Conservation (phyloP, 805 yeast genomes). For the Candida glaebosa region DNA sequence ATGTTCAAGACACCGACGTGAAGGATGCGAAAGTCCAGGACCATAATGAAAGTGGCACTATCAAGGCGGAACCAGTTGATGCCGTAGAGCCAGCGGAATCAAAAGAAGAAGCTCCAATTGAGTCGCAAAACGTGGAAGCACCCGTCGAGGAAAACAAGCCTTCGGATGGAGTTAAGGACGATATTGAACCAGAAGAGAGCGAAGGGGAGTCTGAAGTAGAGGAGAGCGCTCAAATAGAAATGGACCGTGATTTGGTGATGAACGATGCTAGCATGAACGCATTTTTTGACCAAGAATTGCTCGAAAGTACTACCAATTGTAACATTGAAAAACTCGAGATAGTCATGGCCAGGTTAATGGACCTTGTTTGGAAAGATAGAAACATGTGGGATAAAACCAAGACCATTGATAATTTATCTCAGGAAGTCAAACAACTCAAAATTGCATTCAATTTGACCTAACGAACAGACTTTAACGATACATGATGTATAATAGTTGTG, state of each 20-base stretch:
- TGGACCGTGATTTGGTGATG: conserved; percentile 50
- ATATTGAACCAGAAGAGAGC: neutral
- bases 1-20: neutral
- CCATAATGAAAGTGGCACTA: neutral
- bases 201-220: conserved; percentile 36
- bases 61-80: neutral
- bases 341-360: conserved; percentile 63
- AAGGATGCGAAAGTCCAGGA: neutral
- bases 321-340: conserved; percentile 37
- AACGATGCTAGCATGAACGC: conserved; percentile 14
- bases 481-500: neutral
- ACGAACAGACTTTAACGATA: neutral
- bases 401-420: conserved; percentile 30
- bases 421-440: conserved; percentile 8
- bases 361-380: conserved; percentile 68
- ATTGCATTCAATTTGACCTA: conserved; percentile 3
- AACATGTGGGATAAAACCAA: conserved; percentile 41
- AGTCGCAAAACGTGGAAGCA: neutral
- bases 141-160: conserved; percentile 2
- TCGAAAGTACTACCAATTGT: conserved; percentile 28
- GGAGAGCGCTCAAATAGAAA: conserved; percentile 15
- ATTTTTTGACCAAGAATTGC: conserved; percentile 24
- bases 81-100: conserved; percentile 11
- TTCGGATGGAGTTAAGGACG: conserved; percentile 1
- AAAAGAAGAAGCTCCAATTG: conserved; percentile 5